phyloP scores from a whole-genome alignment of 1,284 basidiomycete genomes.

The Schizopora paradoxa region DNA sequence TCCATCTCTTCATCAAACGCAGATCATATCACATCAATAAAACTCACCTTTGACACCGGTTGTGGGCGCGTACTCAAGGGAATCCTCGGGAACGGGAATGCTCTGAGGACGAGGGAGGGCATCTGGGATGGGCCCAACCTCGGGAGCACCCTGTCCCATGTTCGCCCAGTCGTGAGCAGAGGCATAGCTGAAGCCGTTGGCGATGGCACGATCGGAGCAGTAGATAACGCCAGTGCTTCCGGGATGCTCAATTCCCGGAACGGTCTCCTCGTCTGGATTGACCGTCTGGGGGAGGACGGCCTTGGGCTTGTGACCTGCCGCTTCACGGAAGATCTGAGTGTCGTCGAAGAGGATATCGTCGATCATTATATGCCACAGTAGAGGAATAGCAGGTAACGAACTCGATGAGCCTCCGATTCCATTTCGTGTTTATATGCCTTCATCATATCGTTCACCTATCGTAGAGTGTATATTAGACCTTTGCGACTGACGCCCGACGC shows the following conservation, averaged over 20 bases:
- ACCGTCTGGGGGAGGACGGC: slow-evolving; percentile 59
- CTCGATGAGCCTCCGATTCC: slow-evolving; percentile 82
- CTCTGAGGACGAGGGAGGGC: slow-evolving; percentile 61
- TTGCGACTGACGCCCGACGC: neutral
- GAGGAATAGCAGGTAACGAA: slow-evolving; percentile 26
- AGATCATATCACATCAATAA: slow-evolving; percentile 17
- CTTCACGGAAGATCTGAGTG: slow-evolving; percentile 62
- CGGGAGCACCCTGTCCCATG: slow-evolving; percentile 83
- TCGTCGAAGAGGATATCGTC: neutral
- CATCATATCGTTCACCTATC: slow-evolving; percentile 31
- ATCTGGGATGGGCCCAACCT: slow-evolving; percentile 78
- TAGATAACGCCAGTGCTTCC: slow-evolving; percentile 79
- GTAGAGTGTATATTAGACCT: neutral
- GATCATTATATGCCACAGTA: too few relatives aligned
- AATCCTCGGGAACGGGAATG: slow-evolving; percentile 63
- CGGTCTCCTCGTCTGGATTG: slow-evolving; percentile 76
- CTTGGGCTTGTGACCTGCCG: slow-evolving; percentile 62
- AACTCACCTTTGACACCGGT: slow-evolving; percentile 77
- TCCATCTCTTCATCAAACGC: too few relatives aligned
- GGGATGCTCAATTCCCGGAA: slow-evolving; percentile 78
- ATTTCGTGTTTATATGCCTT: slow-evolving; percentile 56
- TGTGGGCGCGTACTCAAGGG: slow-evolving; percentile 90
- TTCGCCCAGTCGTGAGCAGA: slow-evolving; percentile 75
- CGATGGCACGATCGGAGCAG: slow-evolving; percentile 83
- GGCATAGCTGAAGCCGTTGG: slow-evolving; percentile 82